These are phyloP conservation scores for Pezicula neosporulosa DNA, from an alignment of 2,329 filamentous ascomycete species.

Conservation along the genomic window DNA sequence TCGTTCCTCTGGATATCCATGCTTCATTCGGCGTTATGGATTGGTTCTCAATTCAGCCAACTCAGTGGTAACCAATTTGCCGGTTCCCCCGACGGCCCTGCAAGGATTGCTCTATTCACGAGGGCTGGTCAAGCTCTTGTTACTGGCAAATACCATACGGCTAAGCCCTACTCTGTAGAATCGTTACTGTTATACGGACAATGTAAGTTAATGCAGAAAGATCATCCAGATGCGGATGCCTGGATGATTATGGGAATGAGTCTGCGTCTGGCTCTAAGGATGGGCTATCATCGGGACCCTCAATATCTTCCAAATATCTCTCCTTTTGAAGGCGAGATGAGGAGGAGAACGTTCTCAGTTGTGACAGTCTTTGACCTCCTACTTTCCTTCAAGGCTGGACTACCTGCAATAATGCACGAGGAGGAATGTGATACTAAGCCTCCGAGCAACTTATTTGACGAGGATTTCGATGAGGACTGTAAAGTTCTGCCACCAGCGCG, in stretches of 20 bases:
- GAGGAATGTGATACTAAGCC: slow-evolving; percentile 59
- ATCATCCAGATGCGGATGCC: slow-evolving; percentile 46
- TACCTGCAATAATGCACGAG: slow-evolving; percentile 61
- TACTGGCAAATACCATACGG: slow-evolving; percentile 44
- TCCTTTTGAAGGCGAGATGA: slow-evolving; percentile 56
- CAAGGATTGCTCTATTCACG: slow-evolving; percentile 42
- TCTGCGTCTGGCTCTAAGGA: slow-evolving; percentile 51
- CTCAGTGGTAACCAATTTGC: not conserved
- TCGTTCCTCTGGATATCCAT: slow-evolving; percentile 13
- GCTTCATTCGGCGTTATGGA: slow-evolving; percentile 8
- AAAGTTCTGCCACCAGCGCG: slow-evolving; percentile 51
- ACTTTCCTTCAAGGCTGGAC: slow-evolving; percentile 62
- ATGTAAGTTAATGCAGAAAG: slow-evolving; percentile 46
- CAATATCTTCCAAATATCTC: slow-evolving; percentile 40
- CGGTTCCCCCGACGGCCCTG: slow-evolving; percentile 25
- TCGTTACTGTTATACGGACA: slow-evolving; percentile 49
- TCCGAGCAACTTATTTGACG: slow-evolving; percentile 60
- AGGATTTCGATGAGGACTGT: slow-evolving; percentile 57
- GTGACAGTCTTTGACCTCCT: slow-evolving; percentile 56
- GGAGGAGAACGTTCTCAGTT: slow-evolving; percentile 53
- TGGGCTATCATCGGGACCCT: slow-evolving; percentile 54
- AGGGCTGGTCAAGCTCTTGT: slow-evolving; percentile 47
- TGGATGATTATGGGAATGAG: slow-evolving; percentile 47
- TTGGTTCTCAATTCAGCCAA: slow-evolving; percentile 1
- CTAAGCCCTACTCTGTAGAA: slow-evolving; percentile 42